Percentiles rank a stretch among this genome's conserved stretches.
These are phyloP conservation scores for Podaxis mareebaensis DNA, from an alignment of 768 basidiomycete genomes.

Conservation along the genomic window DNA sequence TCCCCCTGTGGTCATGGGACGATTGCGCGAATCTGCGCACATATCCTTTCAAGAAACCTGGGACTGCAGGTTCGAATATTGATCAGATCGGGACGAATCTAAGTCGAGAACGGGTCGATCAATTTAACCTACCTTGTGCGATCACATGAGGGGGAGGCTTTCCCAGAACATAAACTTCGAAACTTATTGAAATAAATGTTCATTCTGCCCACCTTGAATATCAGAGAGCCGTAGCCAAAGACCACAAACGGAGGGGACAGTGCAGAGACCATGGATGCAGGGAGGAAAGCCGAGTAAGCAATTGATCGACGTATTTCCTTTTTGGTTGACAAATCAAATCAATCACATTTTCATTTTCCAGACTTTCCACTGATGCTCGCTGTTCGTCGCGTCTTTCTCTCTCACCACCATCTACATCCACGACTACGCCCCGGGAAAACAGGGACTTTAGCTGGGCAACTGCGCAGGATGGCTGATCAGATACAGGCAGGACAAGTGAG, in stretches of 20 bases:
- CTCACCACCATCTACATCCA: neutral
- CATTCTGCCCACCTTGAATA: slow-evolving; percentile 69
- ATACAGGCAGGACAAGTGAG: slow-evolving; percentile 2
- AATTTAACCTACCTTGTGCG: slow-evolving; percentile 48
- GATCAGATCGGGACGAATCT: neutral
- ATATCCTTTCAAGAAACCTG: slow-evolving; percentile 89
- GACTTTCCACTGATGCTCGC: slow-evolving; percentile 1
- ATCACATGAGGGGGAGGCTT: slow-evolving; percentile 85
- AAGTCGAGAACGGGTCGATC: neutral
- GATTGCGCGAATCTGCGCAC: slow-evolving; percentile 89
- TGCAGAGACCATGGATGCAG: slow-evolving; percentile 12
- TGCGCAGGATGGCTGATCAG: slow-evolving; percentile 6
- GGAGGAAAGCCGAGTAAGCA: neutral
- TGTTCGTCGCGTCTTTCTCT: slow-evolving; percentile 2
- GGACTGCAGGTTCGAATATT: slow-evolving; percentile 36
- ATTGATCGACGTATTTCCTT: neutral
- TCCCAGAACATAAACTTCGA: neutral
- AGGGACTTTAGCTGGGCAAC: neutral
- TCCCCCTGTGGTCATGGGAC: slow-evolving; percentile 93
- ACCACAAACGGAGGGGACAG: slow-evolving; percentile 55
- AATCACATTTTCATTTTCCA: slow-evolving; percentile 7
- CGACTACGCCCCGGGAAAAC: neutral
- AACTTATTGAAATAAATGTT: neutral
- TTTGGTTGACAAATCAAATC: neutral
- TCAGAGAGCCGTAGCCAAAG: slow-evolving; percentile 92